A percentile compares a stretch with the other conserved stretches of the same genome.
phyloP scores from a whole-genome alignment of 306 rosid species.

The Carpinus viminea region DNA sequence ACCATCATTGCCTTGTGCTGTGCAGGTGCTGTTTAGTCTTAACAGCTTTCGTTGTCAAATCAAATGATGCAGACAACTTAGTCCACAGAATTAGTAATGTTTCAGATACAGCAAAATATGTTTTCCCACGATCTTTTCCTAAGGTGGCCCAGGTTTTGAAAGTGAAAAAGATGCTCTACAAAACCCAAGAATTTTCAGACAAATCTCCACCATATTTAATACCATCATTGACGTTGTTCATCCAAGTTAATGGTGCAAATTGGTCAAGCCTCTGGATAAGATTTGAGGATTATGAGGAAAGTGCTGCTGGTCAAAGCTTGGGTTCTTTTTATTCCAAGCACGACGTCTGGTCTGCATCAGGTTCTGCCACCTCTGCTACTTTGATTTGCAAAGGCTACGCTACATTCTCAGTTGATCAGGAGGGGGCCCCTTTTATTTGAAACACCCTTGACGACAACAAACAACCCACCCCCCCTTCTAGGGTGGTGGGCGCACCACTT shows the following conservation, averaged over 20 bases:
- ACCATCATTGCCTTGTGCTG: background rate
- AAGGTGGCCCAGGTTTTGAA: slow-evolving; percentile 15
- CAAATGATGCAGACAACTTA: background rate
- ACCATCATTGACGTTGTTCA: background rate
- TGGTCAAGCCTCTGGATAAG: slow-evolving; percentile 25
- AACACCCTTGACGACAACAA: background rate
- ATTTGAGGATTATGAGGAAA: slow-evolving; percentile 13
- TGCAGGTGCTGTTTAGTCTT: background rate
- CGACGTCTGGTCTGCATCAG: slow-evolving; percentile 21
- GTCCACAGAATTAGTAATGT: background rate
- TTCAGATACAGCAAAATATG: background rate
- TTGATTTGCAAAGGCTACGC: background rate
- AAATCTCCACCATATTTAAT: slow-evolving; percentile 13
- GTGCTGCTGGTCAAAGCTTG: slow-evolving; percentile 12
- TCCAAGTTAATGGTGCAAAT: slow-evolving; percentile 1
- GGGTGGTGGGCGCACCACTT: too few species aligned
- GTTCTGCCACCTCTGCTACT: background rate
- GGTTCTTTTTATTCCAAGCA: slow-evolving; percentile 21
- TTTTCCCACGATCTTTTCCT: background rate
- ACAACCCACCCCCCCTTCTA: too few species aligned
- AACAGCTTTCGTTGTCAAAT: background rate
- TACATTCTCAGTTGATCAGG: background rate
- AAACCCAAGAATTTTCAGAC: slow-evolving; percentile 6
- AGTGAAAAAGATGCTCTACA: background rate
- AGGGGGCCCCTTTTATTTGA: background rate